Evolutionary conservation across 495 filamentous ascomycete species (phyloP).

Genomic region (Podospora appendiculata): DNA sequence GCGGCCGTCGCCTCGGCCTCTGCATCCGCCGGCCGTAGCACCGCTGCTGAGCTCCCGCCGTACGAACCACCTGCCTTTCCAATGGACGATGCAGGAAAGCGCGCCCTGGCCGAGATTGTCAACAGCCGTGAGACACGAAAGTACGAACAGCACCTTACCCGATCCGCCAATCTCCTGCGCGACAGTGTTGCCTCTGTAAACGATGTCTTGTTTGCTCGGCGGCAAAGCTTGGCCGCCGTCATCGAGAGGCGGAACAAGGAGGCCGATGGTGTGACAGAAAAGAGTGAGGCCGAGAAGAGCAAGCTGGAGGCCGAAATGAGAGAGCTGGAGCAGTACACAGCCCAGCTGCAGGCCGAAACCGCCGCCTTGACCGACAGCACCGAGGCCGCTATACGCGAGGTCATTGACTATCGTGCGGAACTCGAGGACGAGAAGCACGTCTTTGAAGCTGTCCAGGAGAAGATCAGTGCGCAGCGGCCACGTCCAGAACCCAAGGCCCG

Average conservation of each 20-base stretch:
- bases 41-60: constrained; percentile 36
- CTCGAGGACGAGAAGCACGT: constrained; percentile 35
- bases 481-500: constrained; percentile 17
- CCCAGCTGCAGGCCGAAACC: constrained; percentile 29
- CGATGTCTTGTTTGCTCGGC: constrained; percentile 39
- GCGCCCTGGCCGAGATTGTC: constrained; percentile 23
- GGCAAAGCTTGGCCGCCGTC: constrained; percentile 33
- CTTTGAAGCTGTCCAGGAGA: constrained; percentile 34
- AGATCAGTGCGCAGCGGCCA: constrained; percentile 37
- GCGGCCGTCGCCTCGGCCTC: background rate
- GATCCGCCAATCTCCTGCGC: constrained; percentile 26
- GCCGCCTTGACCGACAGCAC: constrained; percentile 27
- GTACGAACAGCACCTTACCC: constrained; percentile 30
- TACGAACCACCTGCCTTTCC: constrained; percentile 53
- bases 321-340: constrained; percentile 13
- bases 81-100: constrained; percentile 26
- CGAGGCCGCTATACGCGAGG: constrained; percentile 33
- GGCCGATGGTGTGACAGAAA: constrained; percentile 28
- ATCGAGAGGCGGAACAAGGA: constrained; percentile 16
- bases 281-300: constrained; percentile 25
- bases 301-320: background rate
- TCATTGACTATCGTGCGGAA: constrained; percentile 41
- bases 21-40: background rate
- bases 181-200: constrained; percentile 45
- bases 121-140: constrained; percentile 20